These are phyloP conservation scores for Aphanomyces invadans DNA, from an alignment of 352 stramenopile genomes.

Conservation along the genomic window DNA sequence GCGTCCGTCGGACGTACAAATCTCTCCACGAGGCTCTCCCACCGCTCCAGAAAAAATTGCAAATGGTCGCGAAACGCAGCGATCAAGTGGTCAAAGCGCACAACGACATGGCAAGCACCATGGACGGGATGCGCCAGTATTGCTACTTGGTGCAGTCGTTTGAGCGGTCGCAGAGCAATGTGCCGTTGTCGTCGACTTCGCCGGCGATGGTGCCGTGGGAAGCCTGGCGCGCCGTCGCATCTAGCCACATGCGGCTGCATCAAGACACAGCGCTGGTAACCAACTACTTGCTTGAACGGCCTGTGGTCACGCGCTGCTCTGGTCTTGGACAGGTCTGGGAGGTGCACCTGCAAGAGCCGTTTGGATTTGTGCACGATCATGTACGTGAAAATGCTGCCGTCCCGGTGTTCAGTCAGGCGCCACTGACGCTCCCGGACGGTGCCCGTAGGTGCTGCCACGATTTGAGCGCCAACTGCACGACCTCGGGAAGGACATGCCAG, in stretches of 20 bases:
- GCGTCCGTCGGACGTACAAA: conserved; percentile 8
- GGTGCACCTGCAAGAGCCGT: conserved; percentile 9
- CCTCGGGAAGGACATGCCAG: background rate
- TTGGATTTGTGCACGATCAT: conserved; percentile 5
- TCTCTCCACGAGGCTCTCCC: conserved; percentile 6
- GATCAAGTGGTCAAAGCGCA: conserved; percentile 8
- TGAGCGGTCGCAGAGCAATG: conserved; percentile 10
- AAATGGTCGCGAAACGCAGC: conserved; percentile 3
- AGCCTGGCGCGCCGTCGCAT: background rate
- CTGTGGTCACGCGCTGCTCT: background rate
- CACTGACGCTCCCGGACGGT: too few species aligned
- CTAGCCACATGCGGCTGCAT: background rate
- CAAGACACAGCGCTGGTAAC: background rate
- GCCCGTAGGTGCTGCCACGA: conserved; percentile 10
- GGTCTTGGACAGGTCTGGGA: conserved; percentile 14
- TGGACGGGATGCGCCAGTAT: background rate
- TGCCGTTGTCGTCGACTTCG: too few species aligned
- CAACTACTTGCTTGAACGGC: background rate
- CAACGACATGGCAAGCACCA: background rate
- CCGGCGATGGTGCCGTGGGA: too few species aligned
- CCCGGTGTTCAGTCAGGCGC: background rate
- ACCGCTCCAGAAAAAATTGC: background rate
- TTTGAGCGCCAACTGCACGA: conserved; percentile 23
- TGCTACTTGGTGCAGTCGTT: background rate
- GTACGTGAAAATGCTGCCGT: background rate